These are phyloP conservation scores for Melaleuca alternifolia DNA, from an alignment of 345 rosid species.

Conservation along the genomic window DNA sequence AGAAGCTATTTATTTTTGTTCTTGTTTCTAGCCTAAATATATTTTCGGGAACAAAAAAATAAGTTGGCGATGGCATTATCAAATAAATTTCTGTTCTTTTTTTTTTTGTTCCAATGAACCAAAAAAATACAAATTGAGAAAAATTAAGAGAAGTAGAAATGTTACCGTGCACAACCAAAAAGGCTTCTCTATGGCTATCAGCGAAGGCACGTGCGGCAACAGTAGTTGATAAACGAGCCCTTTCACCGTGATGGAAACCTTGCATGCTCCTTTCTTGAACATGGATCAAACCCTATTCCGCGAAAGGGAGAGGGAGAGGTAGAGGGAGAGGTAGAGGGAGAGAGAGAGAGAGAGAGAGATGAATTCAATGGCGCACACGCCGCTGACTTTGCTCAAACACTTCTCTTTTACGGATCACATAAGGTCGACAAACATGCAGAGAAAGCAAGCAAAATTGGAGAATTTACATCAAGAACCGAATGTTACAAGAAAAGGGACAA, in stretches of 20 bases:
- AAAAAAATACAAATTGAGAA: no score
- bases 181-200: background rate
- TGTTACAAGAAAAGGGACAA: background rate
- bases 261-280: background rate
- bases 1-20: no score
- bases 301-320: background rate
- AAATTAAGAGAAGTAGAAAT: no score
- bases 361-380: background rate
- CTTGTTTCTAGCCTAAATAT: no score
- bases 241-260: background rate
- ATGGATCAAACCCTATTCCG: background rate
- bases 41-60: no score
- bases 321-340: background rate
- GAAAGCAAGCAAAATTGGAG: constrained; percentile 30
- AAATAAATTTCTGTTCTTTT: no score
- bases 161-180: no score
- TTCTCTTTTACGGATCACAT: background rate
- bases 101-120: no score
- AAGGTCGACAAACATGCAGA: background rate
- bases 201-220: background rate
- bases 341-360: background rate
- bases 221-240: background rate
- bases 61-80: no score
- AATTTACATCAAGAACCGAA: constrained; percentile 26
- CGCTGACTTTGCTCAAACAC: background rate